Percentiles rank a stretch among this genome's conserved stretches.
Conservation (phyloP, 345 rosid species). For the Bretschneidera sinensis region DNA sequence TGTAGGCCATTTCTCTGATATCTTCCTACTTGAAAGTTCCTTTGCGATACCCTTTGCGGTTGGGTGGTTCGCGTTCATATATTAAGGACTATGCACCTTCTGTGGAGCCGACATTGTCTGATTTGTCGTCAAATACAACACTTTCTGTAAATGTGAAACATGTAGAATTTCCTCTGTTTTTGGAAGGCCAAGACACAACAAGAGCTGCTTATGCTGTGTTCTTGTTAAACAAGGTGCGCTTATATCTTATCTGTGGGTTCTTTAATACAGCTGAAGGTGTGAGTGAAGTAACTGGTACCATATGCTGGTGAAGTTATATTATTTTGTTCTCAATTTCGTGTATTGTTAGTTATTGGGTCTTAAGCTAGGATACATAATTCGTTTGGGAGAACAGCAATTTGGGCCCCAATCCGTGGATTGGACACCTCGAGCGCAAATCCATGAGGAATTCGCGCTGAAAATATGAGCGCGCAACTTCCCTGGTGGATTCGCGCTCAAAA, state of each 20-base stretch:
- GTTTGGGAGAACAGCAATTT: too few relatives aligned
- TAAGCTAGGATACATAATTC: too few relatives aligned
- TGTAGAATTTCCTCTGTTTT: conserved; percentile 78
- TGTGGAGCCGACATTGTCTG: conserved; percentile 54
- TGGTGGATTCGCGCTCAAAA: too few relatives aligned
- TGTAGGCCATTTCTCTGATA: conserved; percentile 67
- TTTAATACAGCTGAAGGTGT: too few relatives aligned
- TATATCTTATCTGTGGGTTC: too few relatives aligned
- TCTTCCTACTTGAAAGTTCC: conserved; percentile 77
- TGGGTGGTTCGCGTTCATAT: conserved; percentile 85
- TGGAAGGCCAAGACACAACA: conserved; percentile 97
- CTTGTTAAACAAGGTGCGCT: conserved; percentile 79
- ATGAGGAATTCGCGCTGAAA: too few relatives aligned
- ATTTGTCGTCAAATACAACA: conserved; percentile 33
- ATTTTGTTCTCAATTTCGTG: too few relatives aligned
- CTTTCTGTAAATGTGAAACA: conserved; percentile 36
- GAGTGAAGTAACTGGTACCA: background rate
- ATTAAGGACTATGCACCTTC: conserved; percentile 72
- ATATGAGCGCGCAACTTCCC: too few relatives aligned
- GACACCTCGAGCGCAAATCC: too few relatives aligned
- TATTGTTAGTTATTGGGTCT: too few relatives aligned
- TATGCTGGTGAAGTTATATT: background rate
- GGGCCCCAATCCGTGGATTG: too few relatives aligned
- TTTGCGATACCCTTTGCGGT: conserved; percentile 67
- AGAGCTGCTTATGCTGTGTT: conserved; percentile 97